Conservation (phyloP, 1,284 basidiomycete species). For the Cystobasidium pallidum region DNA sequence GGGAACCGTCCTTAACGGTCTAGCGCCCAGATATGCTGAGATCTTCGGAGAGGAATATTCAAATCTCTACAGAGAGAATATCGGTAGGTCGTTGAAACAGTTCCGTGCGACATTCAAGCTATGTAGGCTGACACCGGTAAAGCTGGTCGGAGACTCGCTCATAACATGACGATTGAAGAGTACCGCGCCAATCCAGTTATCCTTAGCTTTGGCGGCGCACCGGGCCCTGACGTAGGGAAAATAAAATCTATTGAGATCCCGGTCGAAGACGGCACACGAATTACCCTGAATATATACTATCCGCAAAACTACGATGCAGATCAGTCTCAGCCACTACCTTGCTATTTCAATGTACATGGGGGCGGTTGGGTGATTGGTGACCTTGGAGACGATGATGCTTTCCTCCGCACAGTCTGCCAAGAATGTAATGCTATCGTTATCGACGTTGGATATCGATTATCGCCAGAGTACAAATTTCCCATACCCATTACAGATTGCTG, state of each 20-base stretch:
- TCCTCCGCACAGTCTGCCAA: constrained; percentile 36
- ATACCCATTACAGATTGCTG: constrained; percentile 43
- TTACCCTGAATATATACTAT: constrained; percentile 33
- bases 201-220: constrained; percentile 34
- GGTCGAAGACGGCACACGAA: constrained; percentile 19
- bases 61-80: constrained; percentile 35
- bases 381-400: constrained; percentile 39
- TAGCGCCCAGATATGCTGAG: constrained; percentile 31
- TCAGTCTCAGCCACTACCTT: neutral
- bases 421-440: constrained; percentile 32
- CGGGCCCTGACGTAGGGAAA: constrained; percentile 37
- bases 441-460: constrained; percentile 42
- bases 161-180: constrained; percentile 44
- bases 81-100: constrained; percentile 11
- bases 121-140: neutral
- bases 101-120: neutral
- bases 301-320: constrained; percentile 15
- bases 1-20: constrained; percentile 17
- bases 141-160: constrained; percentile 40
- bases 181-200: constrained; percentile 41
- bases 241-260: constrained; percentile 19
- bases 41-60: constrained; percentile 41
- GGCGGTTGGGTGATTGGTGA: constrained; percentile 43
- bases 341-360: constrained; percentile 42
- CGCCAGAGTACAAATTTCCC: constrained; percentile 43